Percentiles rank a stretch among this genome's conserved stretches.
Conservation (phyloP, 768 basidiomycete species). For the Naganishia kalamii region DNA sequence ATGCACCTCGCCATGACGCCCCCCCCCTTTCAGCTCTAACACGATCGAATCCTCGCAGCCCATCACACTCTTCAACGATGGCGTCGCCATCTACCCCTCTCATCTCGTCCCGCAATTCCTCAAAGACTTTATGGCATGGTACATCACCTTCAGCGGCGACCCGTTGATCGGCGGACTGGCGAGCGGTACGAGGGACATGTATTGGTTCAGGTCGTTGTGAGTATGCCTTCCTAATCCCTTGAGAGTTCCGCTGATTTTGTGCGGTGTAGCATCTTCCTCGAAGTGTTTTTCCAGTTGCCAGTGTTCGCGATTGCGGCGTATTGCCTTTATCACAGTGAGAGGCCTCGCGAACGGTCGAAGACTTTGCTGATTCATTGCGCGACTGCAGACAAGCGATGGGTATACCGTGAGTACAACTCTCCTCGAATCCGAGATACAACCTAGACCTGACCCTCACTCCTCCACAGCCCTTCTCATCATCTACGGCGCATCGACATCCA, state of each 20-base stretch:
- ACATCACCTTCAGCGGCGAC: conserved; percentile 59
- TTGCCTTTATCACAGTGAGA: conserved; percentile 39
- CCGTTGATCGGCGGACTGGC: conserved; percentile 59
- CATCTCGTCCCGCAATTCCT: conserved; percentile 53
- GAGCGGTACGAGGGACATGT: conserved; percentile 28
- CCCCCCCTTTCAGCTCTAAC: too few species aligned
- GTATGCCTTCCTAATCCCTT: conserved; percentile 30
- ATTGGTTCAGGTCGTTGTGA: conserved; percentile 58
- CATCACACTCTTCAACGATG: conserved; percentile 63
- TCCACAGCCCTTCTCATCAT: conserved; percentile 54
- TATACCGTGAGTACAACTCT: conserved; percentile 36
- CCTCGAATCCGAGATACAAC: conserved; percentile 42
- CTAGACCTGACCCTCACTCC: conserved; percentile 48
- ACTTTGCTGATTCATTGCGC: background rate
- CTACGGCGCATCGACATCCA: conserved; percentile 71
- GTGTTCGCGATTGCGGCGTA: conserved; percentile 62
- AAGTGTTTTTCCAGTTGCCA: conserved; percentile 58
- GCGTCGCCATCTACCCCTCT: conserved; percentile 56
- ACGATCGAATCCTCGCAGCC: conserved; percentile 40
- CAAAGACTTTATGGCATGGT: conserved; percentile 51
- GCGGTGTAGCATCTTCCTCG: conserved; percentile 36
- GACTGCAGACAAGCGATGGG: conserved; percentile 35
- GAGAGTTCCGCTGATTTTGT: background rate
- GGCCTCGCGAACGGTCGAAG: background rate
- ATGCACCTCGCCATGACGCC: conserved; percentile 11